Base-by-base conservation (phyloP, 371 early-diverging fungal genomes). In the Mortierella sp. region DNA sequence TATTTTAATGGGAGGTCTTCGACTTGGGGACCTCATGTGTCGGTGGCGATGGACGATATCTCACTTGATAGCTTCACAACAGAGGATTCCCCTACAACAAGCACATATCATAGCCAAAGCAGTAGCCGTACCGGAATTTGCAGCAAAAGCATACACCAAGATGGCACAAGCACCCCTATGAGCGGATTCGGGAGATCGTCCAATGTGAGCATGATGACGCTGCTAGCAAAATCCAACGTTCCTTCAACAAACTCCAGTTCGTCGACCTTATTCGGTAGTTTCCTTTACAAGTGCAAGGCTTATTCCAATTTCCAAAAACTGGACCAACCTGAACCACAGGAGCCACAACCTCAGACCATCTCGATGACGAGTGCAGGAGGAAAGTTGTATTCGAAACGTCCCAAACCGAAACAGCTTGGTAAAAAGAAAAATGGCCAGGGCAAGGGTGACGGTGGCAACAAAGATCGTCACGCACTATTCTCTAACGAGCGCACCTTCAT, bases 401-500 rank as follows among this genome's bases (percentile, higher is more conserved):
- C 75, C 8, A 73, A 60, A 46, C 48, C 48, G 15, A 73, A 64
- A 23, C 37, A 48, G 34, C 42, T 64, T 63, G 75, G 68, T 3
- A 56, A 51, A 34, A 71, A 65, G 46, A 58, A 44, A 0, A 32
- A 50, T 7, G 56, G 57, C 4, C 42, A 50, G 3, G 47, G 47
- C 19, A 51, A 32, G 2, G 63, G 75, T 3, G 56, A 46, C 12
- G 34, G 51, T 15, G 76, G 76, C 0, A 60, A 68, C 21, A 52
- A 56, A 24, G 60, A 31, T 15, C 56, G 64, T 7, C 55, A 48
- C 17, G 64, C 76, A 4, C 43, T 64, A 8, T 76, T 76, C 32
- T 69, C 65, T 30, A 76, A 76, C 49, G 70, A 76, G 34, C 65
- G 66, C 9, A 61, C 59, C 12, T 70, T 69, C 14, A 30, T 70